Evolutionary conservation across 495 filamentous ascomycete species (phyloP), one percentile per base, ranked within the genome.

Genomic region (Aspergillus olivimuriae): DNA sequence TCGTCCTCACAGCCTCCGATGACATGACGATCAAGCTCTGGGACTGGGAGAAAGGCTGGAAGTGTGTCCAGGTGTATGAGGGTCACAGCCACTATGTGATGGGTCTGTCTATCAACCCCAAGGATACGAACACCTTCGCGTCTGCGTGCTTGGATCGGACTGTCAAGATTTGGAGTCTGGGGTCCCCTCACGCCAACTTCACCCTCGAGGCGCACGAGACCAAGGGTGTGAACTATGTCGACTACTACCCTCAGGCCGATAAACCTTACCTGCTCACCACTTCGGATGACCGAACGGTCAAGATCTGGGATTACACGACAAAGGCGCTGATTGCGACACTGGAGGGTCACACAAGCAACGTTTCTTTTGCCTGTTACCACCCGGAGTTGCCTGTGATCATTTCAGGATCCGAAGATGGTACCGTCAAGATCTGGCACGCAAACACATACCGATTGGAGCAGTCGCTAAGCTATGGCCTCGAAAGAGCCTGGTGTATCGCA

Each of bases 21-120:
- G 92, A 99, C 58, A 97, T 97, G 92, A 95, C 88, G 26, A 96
- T 99, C 55, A 96, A 95, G 72, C 73, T 96, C 42, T 99, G 94
- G 94, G 89, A 99, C 68, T 99, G 92, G 92, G 92, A 97, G 53
- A 90, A 88, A 61, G 78, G 78, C 50, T 99, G 94, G 94, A 97
- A 96, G 65, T 96, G 91, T 54, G 87, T 97, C 14, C 88, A 95
- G 61, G 83, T 95, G 32, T 99, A 95, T 55, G 92, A 99, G 61
- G 92, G 92, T n/a, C 94, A 99, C 57, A 85, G 82, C 55, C 89
- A 95, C 68, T 95, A 89, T 73, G 92, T 97, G 31, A 98, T 98
- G 94, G 89, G 89, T n/a, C 76, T 99, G 49, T 82, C 94, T n/a
- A 95, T 99, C 62, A 97, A 99, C 65, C 92, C 92, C 12, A 99